Percentiles rank a stretch among this genome's conserved stretches.
These are phyloP conservation scores for Fusarium fujikuroi DNA, from an alignment of 2,329 filamentous ascomycete genomes.

Conservation along the genomic window DNA sequence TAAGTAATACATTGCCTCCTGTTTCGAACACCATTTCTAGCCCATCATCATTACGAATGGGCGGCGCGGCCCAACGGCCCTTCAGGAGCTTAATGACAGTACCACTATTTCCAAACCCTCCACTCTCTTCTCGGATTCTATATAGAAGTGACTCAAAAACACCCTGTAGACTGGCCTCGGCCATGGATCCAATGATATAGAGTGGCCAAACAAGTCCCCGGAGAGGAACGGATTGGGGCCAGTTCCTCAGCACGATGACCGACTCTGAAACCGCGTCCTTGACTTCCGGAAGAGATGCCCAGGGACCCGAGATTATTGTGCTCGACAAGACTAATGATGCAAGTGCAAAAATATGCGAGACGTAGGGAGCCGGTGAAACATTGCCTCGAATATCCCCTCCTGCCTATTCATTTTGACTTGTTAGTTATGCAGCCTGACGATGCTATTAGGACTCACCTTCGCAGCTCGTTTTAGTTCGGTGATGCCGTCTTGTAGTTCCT, in stretches of 20 bases:
- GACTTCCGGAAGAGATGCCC: background rate
- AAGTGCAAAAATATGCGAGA: background rate
- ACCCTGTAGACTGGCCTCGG: fast-evolving
- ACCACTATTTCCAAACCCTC: background rate
- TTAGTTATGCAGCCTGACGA: fast-evolving
- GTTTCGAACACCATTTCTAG: background rate
- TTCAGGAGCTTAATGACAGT: background rate
- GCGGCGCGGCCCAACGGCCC: background rate
- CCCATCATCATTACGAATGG: background rate
- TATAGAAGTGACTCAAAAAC: background rate
- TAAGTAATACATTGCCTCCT: background rate
- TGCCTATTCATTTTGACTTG: background rate
- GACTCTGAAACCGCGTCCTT: background rate
- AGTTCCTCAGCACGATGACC: background rate
- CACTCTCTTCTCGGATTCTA: background rate
- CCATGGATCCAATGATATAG: background rate
- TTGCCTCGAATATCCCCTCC: fast-evolving
- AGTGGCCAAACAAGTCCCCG: background rate
- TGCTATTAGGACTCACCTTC: background rate
- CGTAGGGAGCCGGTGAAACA: background rate
- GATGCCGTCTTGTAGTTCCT: background rate
- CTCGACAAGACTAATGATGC: background rate
- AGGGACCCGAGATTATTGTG: background rate
- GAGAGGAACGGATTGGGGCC: background rate
- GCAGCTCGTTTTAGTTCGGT: background rate